Conservation (phyloP, 2,329 filamentous ascomycete genomes). For the Talaromyces islandicus region DNA sequence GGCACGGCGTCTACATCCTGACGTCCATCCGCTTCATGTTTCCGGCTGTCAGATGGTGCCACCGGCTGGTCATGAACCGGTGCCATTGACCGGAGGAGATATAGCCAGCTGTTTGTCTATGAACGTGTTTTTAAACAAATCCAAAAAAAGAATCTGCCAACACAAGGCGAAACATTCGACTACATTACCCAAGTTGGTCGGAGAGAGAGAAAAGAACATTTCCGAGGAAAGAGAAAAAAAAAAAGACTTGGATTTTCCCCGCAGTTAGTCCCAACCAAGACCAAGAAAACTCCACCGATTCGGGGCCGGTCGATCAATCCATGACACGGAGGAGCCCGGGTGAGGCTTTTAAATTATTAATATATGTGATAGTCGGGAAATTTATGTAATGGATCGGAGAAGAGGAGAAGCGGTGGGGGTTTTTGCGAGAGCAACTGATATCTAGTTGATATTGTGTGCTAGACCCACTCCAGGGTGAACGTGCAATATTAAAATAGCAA, state of each 20-base stretch:
- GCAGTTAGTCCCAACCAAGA: neutral
- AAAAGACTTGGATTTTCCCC: neutral
- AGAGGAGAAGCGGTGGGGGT: no score
- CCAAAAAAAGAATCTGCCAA: neutral
- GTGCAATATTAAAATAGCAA: no score
- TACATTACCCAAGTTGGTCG: neutral
- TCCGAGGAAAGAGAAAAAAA: neutral
- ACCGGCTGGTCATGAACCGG: neutral
- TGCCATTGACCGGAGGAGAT: neutral
- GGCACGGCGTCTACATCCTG: neutral
- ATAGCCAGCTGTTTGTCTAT: neutral
- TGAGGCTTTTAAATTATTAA: neutral
- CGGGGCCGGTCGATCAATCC: neutral
- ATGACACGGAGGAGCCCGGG: neutral
- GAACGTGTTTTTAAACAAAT: neutral
- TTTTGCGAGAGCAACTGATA: neutral
- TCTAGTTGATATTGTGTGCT: no score
- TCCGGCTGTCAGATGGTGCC: neutral
- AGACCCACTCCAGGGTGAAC: neutral
- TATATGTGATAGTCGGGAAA: neutral
- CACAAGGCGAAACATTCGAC: neutral
- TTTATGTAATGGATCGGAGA: neutral
- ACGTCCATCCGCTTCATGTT: neutral
- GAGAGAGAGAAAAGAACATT: neutral
- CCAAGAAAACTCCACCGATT: neutral